These are phyloP conservation scores for Aspergillus sp. DNA, from an alignment of 2,329 filamentous ascomycete species.

Conservation along the genomic window DNA sequence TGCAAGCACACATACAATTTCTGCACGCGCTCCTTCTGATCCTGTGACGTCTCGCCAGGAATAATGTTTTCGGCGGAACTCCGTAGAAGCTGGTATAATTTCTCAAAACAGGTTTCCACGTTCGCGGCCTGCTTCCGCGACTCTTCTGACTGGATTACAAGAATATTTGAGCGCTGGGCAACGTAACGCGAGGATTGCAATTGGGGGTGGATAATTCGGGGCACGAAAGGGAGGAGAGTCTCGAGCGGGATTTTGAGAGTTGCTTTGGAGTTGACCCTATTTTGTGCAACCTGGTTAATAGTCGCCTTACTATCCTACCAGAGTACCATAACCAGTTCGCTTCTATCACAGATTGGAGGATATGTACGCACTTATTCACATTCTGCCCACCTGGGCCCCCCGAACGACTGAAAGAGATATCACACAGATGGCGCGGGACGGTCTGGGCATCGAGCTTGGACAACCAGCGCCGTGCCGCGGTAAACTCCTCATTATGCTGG, in stretches of 20 bases:
- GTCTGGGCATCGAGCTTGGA: constrained; percentile 44
- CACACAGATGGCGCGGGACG: constrained; percentile 49
- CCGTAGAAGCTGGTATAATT: constrained; percentile 48
- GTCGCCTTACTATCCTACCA: no score
- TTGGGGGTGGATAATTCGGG: constrained; percentile 44
- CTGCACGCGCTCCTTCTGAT: constrained; percentile 48
- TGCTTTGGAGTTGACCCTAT: constrained; percentile 59
- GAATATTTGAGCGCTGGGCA: constrained; percentile 43
- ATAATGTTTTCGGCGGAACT: constrained; percentile 44
- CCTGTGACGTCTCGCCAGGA: constrained; percentile 53
- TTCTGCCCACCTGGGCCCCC: constrained; percentile 60
- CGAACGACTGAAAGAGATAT: constrained; percentile 55
- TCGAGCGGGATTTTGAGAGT: constrained; percentile 51
- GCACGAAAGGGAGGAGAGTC: constrained; percentile 47
- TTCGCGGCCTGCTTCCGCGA: constrained; percentile 55
- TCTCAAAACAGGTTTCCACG: constrained; percentile 50
- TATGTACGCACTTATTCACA: constrained; percentile 54
- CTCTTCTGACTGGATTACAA: constrained; percentile 57
- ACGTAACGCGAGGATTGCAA: constrained; percentile 49
- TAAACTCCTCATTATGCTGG: constrained; percentile 24
- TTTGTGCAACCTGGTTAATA: no score
- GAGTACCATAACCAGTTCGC: no score
- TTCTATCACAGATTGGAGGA: background rate
- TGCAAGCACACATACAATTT: constrained; percentile 38
- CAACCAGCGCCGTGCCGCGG: constrained; percentile 50